Percentiles rank a stretch among this genome's conserved stretches.
phyloP scores from a whole-genome alignment of 1,139 yeast genomes.

The Diutina ranongensis region DNA sequence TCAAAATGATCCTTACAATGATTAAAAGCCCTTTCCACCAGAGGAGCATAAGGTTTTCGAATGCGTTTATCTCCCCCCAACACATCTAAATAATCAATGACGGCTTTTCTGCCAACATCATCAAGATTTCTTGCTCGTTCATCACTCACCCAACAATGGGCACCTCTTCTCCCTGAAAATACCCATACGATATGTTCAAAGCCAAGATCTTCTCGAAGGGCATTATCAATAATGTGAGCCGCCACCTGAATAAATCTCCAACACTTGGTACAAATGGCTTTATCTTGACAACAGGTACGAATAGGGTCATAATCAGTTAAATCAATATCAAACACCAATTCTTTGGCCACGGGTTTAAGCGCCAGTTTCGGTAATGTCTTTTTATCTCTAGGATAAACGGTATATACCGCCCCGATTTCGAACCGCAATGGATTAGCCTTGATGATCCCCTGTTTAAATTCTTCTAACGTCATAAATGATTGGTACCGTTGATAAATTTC shows the following conservation, averaged over 20 bases:
- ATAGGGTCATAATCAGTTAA: conserved; percentile 91
- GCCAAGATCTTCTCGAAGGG: conserved; percentile 81
- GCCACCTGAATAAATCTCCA: conserved; percentile 95
- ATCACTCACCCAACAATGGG: conserved; percentile 97
- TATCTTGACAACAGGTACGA: conserved; percentile 87
- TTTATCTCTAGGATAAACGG: conserved; percentile 76
- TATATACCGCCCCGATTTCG: conserved; percentile 89
- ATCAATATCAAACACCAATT: conserved; percentile 92
- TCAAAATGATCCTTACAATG: conserved; percentile 54
- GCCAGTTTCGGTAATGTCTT: conserved; percentile 70
- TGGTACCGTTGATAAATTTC: conserved; percentile 88
- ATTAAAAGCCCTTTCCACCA: conserved; percentile 62
- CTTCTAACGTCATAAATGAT: conserved; percentile 56
- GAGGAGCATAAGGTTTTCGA: conserved; percentile 85
- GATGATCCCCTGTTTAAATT: conserved; percentile 65
- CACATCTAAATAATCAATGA: conserved; percentile 76
- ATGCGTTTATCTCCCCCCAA: conserved; percentile 46
- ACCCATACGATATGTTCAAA: conserved; percentile 86
- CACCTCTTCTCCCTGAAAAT: conserved; percentile 97
- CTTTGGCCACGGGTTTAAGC: conserved; percentile 74
- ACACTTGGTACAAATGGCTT: conserved; percentile 77
- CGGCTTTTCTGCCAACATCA: conserved; percentile 63
- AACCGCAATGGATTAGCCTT: conserved; percentile 79
- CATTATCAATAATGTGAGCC: conserved; percentile 57
- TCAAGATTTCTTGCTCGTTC: conserved; percentile 62